These are phyloP conservation scores for Ramularia endophylla DNA, from an alignment of 2,329 filamentous ascomycete genomes.

Conservation along the genomic window DNA sequence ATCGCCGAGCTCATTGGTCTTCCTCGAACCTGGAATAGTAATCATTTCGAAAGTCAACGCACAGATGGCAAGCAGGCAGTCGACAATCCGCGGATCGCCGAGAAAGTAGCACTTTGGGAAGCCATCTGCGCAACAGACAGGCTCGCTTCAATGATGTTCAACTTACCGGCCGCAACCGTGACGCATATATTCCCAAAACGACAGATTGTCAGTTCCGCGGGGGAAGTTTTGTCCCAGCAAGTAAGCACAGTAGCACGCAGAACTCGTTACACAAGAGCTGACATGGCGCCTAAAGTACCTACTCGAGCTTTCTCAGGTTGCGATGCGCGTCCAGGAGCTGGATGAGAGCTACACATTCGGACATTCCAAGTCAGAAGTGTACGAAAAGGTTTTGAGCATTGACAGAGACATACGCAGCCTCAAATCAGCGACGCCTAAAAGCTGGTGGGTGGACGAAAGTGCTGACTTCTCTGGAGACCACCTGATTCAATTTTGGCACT, in stretches of 20 bases:
- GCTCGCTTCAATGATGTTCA: conserved; percentile 30
- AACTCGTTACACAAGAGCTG: too few relatives aligned
- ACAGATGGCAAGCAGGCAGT: background rate
- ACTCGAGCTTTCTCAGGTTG: conserved; percentile 22
- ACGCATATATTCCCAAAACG: conserved; percentile 16
- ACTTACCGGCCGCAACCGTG: conserved; percentile 32
- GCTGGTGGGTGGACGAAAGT: conserved; percentile 10
- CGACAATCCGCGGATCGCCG: conserved; percentile 6
- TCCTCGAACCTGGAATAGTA: conserved; percentile 18
- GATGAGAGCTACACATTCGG: conserved; percentile 19
- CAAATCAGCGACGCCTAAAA: conserved; percentile 18
- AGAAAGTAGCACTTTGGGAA: conserved; percentile 3
- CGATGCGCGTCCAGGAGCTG: conserved; percentile 22
- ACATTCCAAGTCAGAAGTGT: conserved; percentile 16
- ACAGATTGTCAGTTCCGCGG: conserved; percentile 15
- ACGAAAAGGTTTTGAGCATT: conserved; percentile 21
- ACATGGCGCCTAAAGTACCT: conserved; percentile 11
- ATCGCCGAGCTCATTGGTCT: conserved; percentile 36
- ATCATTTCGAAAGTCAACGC: background rate
- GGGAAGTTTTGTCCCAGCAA: conserved; percentile 11
- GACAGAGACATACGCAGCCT: conserved; percentile 24
- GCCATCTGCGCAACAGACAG: conserved; percentile 17
- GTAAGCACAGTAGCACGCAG: too few relatives aligned
- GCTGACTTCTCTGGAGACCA: conserved; percentile 9
- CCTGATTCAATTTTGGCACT: conserved; percentile 25